These are phyloP conservation scores for Schoenoplectus triqueter DNA, from an alignment of 202 grass and related monocot genomes.

Conservation along the genomic window DNA sequence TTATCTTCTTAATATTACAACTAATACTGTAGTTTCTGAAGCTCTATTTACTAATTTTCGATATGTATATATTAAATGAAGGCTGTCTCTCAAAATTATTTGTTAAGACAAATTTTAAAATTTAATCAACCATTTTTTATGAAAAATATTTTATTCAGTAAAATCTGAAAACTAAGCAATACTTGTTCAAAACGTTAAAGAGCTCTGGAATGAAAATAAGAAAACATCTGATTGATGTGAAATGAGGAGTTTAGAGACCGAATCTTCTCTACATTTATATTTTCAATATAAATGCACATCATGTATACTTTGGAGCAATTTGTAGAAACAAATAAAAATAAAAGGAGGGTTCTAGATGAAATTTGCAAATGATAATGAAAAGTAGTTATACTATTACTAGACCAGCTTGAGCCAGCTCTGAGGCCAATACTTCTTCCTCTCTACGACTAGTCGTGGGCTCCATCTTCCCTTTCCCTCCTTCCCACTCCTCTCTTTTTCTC, in stretches of 20 bases:
- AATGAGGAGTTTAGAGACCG: no score
- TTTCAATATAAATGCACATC: neutral
- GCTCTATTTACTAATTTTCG: no score
- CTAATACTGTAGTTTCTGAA: no score
- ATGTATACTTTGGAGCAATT: neutral
- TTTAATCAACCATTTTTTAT: neutral
- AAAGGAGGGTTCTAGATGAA: neutral
- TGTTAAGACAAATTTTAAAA: neutral
- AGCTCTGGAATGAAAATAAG: no score
- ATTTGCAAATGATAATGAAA: conserved; percentile 22
- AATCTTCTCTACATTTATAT: no score
- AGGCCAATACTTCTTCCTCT: conserved; percentile 38
- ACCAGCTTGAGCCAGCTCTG: conserved; percentile 38
- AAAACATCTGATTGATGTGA: no score
- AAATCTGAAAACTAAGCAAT: neutral
- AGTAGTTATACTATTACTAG: conserved; percentile 18
- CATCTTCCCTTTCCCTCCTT: conserved; percentile 36
- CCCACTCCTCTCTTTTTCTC: conserved; percentile 18
- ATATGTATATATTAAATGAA: no score
- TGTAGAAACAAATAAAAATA: neutral
- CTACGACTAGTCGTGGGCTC: conserved; percentile 51
- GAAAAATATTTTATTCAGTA: neutral
- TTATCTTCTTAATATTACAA: neutral
- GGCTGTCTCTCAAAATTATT: neutral
- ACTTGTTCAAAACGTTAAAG: no score